Evolutionary conservation across 2,329 filamentous ascomycete genomes (phyloP).

Genomic region (Neofusicoccum sp.): DNA sequence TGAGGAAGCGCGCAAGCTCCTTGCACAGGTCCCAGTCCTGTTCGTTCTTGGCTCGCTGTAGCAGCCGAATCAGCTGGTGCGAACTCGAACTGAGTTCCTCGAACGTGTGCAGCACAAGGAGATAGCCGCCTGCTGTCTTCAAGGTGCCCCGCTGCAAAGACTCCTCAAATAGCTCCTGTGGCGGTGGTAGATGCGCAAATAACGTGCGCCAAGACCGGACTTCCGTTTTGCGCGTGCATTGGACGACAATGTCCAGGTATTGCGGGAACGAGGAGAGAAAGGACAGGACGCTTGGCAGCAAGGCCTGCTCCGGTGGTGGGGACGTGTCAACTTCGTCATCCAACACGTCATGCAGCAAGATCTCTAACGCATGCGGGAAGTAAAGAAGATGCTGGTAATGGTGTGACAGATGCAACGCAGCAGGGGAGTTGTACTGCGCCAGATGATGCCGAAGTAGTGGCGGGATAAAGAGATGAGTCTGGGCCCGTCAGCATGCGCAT

Average conservation of each 20-base stretch:
- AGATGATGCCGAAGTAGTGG: slow-evolving; percentile 83
- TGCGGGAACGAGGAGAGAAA: slow-evolving; percentile 63
- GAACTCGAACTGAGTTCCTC: slow-evolving; percentile 63
- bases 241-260: slow-evolving; percentile 93
- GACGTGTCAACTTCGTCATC: slow-evolving; percentile 88
- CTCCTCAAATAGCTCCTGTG: slow-evolving; percentile 90
- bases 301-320: slow-evolving; percentile 49
- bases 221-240: slow-evolving; percentile 96
- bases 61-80: slow-evolving; percentile 77
- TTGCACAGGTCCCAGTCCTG: slow-evolving; percentile 95
- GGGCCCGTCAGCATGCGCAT: slow-evolving; percentile 23
- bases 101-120: slow-evolving; percentile 89
- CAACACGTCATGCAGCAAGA: slow-evolving; percentile 88
- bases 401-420: slow-evolving; percentile 79
- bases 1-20: slow-evolving; percentile 91
- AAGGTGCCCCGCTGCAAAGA: slow-evolving; percentile 81
- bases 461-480: slow-evolving; percentile 93
- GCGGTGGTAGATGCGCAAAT: slow-evolving; percentile 87
- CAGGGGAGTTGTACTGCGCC: slow-evolving; percentile 72
- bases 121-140: slow-evolving; percentile 93
- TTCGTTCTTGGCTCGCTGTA: slow-evolving; percentile 79
- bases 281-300: slow-evolving; percentile 55
- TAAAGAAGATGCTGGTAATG: slow-evolving; percentile 88
- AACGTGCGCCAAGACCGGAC: slow-evolving; percentile 92
- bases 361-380: slow-evolving; percentile 88